Evolutionary conservation across 169 alveolate species (phyloP), one percentile per base, ranked within the genome.

Genomic region (Plasmodium gonderi): DNA sequence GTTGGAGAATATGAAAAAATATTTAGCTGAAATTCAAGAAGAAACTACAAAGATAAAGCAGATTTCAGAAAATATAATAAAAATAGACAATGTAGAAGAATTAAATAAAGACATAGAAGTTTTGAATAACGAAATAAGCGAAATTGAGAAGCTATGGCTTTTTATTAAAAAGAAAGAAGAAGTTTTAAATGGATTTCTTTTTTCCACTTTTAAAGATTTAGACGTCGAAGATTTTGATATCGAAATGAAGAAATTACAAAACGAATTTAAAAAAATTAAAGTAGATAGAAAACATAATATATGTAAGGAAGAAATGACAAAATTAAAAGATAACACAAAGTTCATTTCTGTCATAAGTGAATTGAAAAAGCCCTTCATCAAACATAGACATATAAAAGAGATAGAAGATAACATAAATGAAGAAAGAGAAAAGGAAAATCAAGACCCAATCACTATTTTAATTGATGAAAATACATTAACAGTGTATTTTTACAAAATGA

Each of bases 351-450:
- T 83, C 14, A 47, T 83, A 51, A 33, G 92, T 49, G 92, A 83
- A 69, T 23, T 83, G 11, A 83, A 83, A 83, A 83, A 83, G 40
- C 20, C 75, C 0, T 83, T 83, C 77, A 72, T 83, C 14, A 83
- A 83, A 64, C 64, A 83, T 14, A 83, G 92, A 72, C 92, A 83
- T 29, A 83, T 83, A 47, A 83, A 83, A 83, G 92, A 83, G 77
- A 83, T 83, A 7, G 92, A 83, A 72, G 9, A 72, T 20, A 83
- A 60, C 64, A 83, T 83, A 45, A 83, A 83, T 51, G 92, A 83
- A 40, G 92, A 83, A 76, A 83, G 77, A 31, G 42, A 47, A 20
- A 83, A 74, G 26, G 77, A 47, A 8, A 83, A 72, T 20, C 83
- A 83, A 83, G 92, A 83, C n/a, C 51, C 75, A 47, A 83, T 83